phyloP scores from a whole-genome alignment of 164 flowering plant genomes.

The Nymphaea colorata region DNA sequence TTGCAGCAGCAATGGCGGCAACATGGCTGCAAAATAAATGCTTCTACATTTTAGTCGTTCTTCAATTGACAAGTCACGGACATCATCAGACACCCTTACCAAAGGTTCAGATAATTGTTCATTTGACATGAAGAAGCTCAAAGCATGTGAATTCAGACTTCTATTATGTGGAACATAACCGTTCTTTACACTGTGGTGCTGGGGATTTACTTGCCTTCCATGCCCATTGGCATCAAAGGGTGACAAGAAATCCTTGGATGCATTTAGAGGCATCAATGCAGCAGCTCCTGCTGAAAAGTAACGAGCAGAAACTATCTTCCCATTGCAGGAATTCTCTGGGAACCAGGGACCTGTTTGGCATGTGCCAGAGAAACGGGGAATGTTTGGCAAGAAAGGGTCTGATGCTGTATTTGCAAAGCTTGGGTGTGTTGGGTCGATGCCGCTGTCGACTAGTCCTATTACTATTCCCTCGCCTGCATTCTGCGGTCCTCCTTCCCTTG shows the following conservation, averaged over 20 bases:
- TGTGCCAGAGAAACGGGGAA: constrained; percentile 41
- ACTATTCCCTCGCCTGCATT: constrained; percentile 85
- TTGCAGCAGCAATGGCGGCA: constrained; percentile 88
- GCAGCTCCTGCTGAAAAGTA: constrained; percentile 79
- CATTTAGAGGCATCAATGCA: constrained; percentile 40
- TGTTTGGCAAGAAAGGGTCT: constrained; percentile 20
- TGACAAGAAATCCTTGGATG: constrained; percentile 55
- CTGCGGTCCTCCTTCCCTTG: constrained; percentile 43
- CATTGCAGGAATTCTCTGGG: constrained; percentile 63
- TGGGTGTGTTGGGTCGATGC: constrained; percentile 74
- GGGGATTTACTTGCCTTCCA: constrained; percentile 41
- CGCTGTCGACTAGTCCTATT: constrained; percentile 76
- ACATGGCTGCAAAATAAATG: constrained; percentile 48
- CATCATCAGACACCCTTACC: background rate
- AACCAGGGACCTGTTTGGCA: constrained; percentile 72
- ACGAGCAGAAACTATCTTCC: constrained; percentile 80
- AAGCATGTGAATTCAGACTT: background rate
- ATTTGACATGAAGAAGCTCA: background rate
- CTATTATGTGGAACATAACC: background rate
- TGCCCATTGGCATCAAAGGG: constrained; percentile 95
- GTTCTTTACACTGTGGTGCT: no score
- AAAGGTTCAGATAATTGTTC: background rate
- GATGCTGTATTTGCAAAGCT: constrained; percentile 56
- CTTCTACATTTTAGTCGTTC: background rate
- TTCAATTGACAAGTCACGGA: background rate